These are phyloP conservation scores for Magnolia sinica DNA, from an alignment of 164 flowering plant genomes.

Conservation along the genomic window DNA sequence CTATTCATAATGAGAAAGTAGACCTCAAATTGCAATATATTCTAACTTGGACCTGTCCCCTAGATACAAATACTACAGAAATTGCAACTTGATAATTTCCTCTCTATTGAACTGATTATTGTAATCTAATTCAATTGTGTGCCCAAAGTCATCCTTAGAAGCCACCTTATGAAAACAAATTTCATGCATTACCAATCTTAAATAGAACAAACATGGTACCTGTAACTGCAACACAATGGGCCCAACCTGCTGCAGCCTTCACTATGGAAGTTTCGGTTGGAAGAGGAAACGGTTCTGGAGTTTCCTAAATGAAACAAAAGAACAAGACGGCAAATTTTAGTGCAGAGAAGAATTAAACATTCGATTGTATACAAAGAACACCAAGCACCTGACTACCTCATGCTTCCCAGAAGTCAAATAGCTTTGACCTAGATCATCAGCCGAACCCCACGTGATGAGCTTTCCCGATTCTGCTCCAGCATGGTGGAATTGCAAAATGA, in stretches of 20 bases:
- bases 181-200: neutral
- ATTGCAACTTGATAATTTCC: neutral
- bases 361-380: neutral
- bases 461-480: conserved; percentile 64
- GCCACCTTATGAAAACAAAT: neutral
- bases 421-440: conserved; percentile 94
- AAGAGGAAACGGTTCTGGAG: conserved; percentile 89
- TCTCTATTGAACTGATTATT: neutral
- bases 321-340: neutral
- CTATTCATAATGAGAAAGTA: neutral
- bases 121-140: neutral
- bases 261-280: conserved; percentile 70
- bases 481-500: neutral
- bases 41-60: neutral
- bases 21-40: neutral
- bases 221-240: conserved; percentile 88
- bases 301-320: conserved; percentile 53
- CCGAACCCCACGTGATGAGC: conserved; percentile 97
- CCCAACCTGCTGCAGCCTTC: conserved; percentile 96
- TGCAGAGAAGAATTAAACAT: neutral
- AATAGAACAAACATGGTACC: conserved; percentile 35
- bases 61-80: neutral
- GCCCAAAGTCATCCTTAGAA: neutral
- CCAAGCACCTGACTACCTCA: conserved; percentile 48
- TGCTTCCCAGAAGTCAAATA: conserved; percentile 94